Evolutionary conservation across 192 early-diverging fungal species (phyloP), one percentile per base, ranked within the genome.

Genomic region (Coemansia sp.): DNA sequence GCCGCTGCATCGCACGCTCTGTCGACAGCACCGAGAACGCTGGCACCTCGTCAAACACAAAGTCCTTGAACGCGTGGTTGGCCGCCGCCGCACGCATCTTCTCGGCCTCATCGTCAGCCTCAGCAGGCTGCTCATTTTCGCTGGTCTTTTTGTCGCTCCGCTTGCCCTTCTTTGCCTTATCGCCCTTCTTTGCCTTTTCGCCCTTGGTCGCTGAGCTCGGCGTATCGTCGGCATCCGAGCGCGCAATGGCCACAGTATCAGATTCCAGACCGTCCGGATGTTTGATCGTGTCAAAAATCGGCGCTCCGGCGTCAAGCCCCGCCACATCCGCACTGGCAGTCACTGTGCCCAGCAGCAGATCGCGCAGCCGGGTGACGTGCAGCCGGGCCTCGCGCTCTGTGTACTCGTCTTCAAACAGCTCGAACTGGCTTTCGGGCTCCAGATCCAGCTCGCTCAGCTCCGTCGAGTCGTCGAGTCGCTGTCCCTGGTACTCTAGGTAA

Each of bases 381-480:
- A 95, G 75, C 32, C 93, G 89, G 8, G 93, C 89, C 65, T 97
- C 97, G 54, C 93, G 89, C 67, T 97, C 95, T 51, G 88, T 96
- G 78, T 96, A 96, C 75, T 66, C 85, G 85, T 88, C 89, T 77
- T 92, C 85, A 14, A 88, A 67, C 19, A 93, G 70, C 54, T 85
- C 79, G 39, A 92, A 68, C 47, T 86, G 83, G 49, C 82, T 78
- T 37, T 90, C 88, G 51, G 89, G 85, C 7, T 83, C 83, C 67
- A 88, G 85, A 19, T 88, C 83, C 57, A 81, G 69, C 43, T 93
- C 89, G 29, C 88, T 87, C 9, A 90, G 74, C 74, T 89, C 89
- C 37, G 79, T 71, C 71, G 83, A 88, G 56, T 98, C 94, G 65
- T 85, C 88, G 54, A 97, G 69, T 20, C 87, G 84, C 61, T 74